phyloP scores from a whole-genome alignment of 2,329 filamentous ascomycete species.

The Neurospora sp. region DNA sequence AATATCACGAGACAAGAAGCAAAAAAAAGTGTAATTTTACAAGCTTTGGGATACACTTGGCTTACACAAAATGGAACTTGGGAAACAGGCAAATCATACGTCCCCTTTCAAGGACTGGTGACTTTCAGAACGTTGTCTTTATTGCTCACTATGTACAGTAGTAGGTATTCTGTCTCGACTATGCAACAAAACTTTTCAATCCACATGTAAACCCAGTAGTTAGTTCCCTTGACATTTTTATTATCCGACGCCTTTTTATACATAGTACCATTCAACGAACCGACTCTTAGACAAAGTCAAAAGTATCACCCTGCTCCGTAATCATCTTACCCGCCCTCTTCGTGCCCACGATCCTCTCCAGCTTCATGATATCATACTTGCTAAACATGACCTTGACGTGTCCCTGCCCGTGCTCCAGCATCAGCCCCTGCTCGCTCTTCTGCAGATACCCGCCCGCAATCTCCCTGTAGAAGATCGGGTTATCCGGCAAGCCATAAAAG shows the following conservation, averaged over 20 bases:
- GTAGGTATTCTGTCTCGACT: neutral
- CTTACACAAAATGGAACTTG: slow-evolving; percentile 1
- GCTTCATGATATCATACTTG: slow-evolving; percentile 77
- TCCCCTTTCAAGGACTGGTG: neutral
- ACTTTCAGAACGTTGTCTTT: neutral
- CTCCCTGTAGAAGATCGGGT: slow-evolving; percentile 71
- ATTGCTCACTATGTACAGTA: neutral
- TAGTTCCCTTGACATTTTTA: neutral
- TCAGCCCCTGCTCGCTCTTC: slow-evolving; percentile 46
- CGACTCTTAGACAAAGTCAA: slow-evolving; percentile 69
- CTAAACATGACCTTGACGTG: slow-evolving; percentile 62
- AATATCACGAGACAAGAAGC: neutral
- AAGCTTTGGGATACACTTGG: neutral
- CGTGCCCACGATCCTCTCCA: slow-evolving; percentile 80
- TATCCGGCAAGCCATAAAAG: slow-evolving; percentile 85
- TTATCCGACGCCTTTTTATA: neutral
- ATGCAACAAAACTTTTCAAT: neutral
- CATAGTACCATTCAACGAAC: neutral
- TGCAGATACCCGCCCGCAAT: slow-evolving; percentile 58
- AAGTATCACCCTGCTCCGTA: slow-evolving; percentile 74
- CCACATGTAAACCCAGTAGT: neutral
- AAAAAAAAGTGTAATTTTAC: neutral
- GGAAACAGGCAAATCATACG: neutral
- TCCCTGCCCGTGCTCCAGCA: slow-evolving; percentile 47
- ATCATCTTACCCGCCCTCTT: slow-evolving; percentile 78